These are phyloP conservation scores for Warburgia ugandensis DNA, from an alignment of 164 flowering plant species.

Conservation along the genomic window DNA sequence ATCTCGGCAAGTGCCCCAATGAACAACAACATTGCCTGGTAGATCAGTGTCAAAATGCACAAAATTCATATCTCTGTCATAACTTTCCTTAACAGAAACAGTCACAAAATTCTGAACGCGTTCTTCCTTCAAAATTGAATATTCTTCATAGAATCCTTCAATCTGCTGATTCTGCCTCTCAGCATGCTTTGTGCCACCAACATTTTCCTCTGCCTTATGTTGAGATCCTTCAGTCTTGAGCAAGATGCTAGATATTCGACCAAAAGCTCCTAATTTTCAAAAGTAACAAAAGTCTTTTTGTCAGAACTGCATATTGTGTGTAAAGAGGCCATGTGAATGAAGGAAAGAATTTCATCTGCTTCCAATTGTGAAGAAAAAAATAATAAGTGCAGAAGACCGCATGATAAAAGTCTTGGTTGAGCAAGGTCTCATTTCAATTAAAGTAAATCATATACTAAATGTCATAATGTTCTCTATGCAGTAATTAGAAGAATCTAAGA, in stretches of 20 bases:
- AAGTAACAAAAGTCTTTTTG: constrained; percentile 5
- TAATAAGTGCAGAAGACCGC: too few relatives aligned
- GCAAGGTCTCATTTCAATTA: too few relatives aligned
- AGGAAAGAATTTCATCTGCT: neutral
- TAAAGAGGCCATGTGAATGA: neutral
- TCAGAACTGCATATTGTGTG: neutral
- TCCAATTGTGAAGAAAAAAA: too few relatives aligned
- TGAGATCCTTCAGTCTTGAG: constrained; percentile 33
- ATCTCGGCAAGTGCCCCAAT: constrained; percentile 89
- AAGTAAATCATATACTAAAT: too few relatives aligned
- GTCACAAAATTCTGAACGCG: constrained; percentile 32
- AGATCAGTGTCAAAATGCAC: constrained; percentile 71
- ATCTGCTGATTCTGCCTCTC: constrained; percentile 23
- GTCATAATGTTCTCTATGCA: too few relatives aligned
- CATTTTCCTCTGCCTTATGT: constrained; percentile 24
- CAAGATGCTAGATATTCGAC: constrained; percentile 42
- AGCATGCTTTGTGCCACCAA: constrained; percentile 21
- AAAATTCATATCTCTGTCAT: constrained; percentile 43
- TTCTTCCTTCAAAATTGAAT: constrained; percentile 45
- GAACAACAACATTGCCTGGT: constrained; percentile 74
- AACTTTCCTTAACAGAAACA: constrained; percentile 52
- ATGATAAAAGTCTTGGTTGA: too few relatives aligned
- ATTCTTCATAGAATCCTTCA: constrained; percentile 74
- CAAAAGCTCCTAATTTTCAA: constrained; percentile 44
- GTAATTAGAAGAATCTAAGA: too few relatives aligned